Evolutionary conservation across 139 green algal species (phyloP).

Genomic region (Chlamydomonas incerta): DNA sequence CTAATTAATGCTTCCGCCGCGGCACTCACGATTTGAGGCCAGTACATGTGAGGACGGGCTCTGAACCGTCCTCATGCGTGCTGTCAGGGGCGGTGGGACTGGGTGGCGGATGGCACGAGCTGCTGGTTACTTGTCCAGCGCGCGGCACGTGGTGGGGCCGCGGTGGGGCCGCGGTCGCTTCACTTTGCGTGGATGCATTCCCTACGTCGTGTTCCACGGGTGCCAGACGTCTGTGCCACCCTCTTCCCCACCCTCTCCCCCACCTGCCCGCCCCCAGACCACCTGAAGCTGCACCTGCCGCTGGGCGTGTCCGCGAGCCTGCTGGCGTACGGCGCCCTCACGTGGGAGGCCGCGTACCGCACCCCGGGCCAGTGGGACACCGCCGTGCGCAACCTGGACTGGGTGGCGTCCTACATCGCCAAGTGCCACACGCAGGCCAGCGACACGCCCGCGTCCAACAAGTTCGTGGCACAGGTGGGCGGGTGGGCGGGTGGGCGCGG

Average conservation of each 20-base stretch:
- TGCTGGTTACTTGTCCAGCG: no score
- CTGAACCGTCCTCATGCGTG: no score
- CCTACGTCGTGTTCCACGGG: no score
- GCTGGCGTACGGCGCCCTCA: conserved; percentile 21
- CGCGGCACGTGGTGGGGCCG: no score
- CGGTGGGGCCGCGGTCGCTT: no score
- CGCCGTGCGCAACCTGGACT: conserved; percentile 24
- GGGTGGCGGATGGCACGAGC: no score
- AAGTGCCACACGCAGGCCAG: conserved; percentile 34
- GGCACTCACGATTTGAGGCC: no score
- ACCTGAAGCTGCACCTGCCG: conserved; percentile 43
- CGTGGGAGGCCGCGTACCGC: conserved; percentile 14
- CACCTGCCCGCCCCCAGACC: background rate
- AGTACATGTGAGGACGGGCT: no score
- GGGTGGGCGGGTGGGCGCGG: background rate
- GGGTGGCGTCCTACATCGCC: conserved; percentile 9
- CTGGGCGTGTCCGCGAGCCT: conserved; percentile 15
- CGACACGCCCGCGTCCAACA: conserved; percentile 13
- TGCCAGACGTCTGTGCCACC: no score
- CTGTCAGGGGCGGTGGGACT: no score
- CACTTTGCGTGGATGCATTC: no score
- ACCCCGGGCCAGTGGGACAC: conserved; percentile 30
- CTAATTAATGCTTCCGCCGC: no score
- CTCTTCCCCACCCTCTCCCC: background rate
- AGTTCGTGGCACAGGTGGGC: conserved; percentile 24